Percentiles rank a stretch among this genome's conserved stretches.
Evolutionary conservation across 768 basidiomycete genomes (phyloP).

Genomic region (Ramaria sp.): DNA sequence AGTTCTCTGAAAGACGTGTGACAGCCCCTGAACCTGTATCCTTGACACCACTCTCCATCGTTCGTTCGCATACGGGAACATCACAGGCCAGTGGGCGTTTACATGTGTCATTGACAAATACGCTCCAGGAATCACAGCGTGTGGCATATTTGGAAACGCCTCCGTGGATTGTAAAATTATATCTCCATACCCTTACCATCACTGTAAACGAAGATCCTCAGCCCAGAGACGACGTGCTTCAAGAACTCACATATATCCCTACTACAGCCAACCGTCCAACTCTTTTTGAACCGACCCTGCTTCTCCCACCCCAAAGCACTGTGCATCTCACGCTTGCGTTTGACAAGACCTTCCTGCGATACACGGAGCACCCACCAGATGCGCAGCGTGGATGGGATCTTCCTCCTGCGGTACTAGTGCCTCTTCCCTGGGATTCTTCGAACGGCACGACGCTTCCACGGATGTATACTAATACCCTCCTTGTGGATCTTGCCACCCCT

Average conservation of each 20-base stretch:
- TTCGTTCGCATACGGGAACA: constrained; percentile 61
- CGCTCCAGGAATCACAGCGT: constrained; percentile 29
- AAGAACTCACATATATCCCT: constrained; percentile 55
- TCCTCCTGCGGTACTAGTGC: constrained; percentile 68
- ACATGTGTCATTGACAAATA: constrained; percentile 55
- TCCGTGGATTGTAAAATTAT: constrained; percentile 88
- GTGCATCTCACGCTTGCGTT: constrained; percentile 63
- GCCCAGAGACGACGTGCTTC: constrained; percentile 48
- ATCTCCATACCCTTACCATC: constrained; percentile 66
- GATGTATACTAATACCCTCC: constrained; percentile 71
- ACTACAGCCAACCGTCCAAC: constrained; percentile 67
- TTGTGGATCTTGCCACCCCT: constrained; percentile 93
- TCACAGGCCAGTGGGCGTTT: constrained; percentile 73
- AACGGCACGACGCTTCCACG: constrained; percentile 15
- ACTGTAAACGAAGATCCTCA: constrained; percentile 34
- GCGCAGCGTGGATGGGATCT: constrained; percentile 93
- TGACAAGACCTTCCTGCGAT: constrained; percentile 76
- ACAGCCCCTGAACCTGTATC: constrained; percentile 16
- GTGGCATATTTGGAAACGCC: constrained; percentile 81
- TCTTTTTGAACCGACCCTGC: constrained; percentile 60
- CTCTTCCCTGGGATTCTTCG: constrained; percentile 17
- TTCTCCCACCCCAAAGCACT: constrained; percentile 57
- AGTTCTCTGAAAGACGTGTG: neutral
- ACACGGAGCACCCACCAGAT: constrained; percentile 94
- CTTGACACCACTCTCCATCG: constrained; percentile 46